These are phyloP conservation scores for Pyricularia sp. DNA, from an alignment of 2,329 filamentous ascomycete genomes.

Conservation along the genomic window DNA sequence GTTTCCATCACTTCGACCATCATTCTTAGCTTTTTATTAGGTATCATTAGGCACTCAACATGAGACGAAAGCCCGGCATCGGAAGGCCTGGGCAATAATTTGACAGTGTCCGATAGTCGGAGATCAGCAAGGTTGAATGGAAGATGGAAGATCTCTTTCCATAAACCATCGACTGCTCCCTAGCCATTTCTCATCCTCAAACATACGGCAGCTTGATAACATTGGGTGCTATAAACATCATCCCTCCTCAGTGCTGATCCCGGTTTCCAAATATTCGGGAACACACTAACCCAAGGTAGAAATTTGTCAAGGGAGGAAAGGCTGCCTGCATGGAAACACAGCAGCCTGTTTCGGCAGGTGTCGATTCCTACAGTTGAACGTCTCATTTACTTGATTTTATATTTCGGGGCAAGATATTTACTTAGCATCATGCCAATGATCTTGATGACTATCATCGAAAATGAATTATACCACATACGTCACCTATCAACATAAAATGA, in stretches of 20 bases:
- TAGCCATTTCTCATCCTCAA: background rate
- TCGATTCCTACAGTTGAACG: background rate
- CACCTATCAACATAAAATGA: background rate
- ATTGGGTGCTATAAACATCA: too few relatives aligned
- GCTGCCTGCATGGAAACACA: background rate
- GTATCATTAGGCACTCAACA: background rate
- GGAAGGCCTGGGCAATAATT: background rate
- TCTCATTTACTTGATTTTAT: background rate
- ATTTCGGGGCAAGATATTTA: background rate
- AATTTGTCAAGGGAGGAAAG: background rate
- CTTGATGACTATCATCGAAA: background rate
- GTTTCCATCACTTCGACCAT: background rate
- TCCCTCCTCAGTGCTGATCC: background rate
- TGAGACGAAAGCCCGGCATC: background rate
- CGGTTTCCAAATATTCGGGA: background rate
- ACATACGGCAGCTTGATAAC: too few relatives aligned
- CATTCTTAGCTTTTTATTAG: background rate
- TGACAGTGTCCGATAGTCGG: background rate
- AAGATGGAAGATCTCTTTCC: background rate
- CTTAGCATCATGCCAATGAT: background rate
- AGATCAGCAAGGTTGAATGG: background rate
- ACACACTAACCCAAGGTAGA: background rate
- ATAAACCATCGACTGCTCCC: background rate
- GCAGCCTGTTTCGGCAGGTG: background rate
- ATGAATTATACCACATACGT: background rate